Conservation (phyloP, 495 filamentous ascomycete species). For the Ramalina intermedia region DNA sequence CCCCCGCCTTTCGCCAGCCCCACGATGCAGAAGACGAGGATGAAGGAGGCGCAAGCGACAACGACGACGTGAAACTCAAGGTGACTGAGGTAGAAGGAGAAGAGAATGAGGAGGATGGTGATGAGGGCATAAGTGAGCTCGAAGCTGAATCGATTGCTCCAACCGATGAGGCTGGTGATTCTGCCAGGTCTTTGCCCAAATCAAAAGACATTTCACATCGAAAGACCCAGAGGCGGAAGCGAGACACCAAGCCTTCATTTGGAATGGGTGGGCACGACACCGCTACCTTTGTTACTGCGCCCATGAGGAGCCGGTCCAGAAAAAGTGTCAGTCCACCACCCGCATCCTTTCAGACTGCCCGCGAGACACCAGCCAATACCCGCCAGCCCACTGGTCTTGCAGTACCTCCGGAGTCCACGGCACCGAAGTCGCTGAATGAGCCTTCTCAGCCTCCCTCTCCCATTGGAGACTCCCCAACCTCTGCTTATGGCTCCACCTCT, state of each 20-base stretch:
- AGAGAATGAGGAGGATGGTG: constrained; percentile 13
- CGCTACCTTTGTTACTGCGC: constrained; percentile 7
- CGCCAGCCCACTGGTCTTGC: not conserved
- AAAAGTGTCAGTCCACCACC: not conserved
- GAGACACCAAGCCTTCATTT: not conserved
- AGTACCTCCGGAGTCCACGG: not conserved
- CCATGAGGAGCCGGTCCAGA: not conserved
- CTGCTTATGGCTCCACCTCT: not conserved
- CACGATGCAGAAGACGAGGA: constrained; percentile 21
- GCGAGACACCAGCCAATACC: not conserved
- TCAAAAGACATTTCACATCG: not conserved
- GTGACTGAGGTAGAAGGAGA: constrained; percentile 5
- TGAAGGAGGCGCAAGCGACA: constrained; percentile 1
- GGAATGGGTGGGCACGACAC: not conserved
- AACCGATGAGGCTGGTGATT: not conserved
- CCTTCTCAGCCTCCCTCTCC: not conserved
- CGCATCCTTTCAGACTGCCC: constrained; percentile 6
- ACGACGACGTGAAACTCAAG: not conserved
- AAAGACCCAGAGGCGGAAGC: not conserved
- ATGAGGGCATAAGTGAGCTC: constrained; percentile 12
- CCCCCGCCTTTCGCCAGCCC: constrained; percentile 30
- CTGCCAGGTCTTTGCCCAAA: not conserved
- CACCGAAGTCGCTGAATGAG: not conserved
- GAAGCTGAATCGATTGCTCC: constrained; percentile 4
- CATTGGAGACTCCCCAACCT: not conserved